These are phyloP conservation scores for Hanseniaspora hatyaiensis DNA, from an alignment of 805 yeast species.

Conservation along the genomic window DNA sequence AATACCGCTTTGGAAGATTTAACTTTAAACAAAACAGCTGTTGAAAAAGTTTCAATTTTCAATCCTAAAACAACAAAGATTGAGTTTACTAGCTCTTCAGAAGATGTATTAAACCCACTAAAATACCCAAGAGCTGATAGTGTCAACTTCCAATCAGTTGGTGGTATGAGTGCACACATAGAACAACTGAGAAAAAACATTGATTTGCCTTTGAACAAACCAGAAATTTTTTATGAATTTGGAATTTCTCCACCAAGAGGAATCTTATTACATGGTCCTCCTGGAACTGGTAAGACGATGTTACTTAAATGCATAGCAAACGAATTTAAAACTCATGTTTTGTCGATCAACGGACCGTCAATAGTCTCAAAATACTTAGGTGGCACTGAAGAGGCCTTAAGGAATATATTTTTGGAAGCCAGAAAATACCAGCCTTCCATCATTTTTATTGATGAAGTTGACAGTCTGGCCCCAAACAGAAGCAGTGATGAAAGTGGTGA, in stretches of 20 bases:
- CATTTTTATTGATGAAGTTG: constrained; percentile 84
- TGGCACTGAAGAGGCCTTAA: constrained; percentile 78
- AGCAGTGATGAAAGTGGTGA: constrained; percentile 80
- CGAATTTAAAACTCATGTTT: constrained; percentile 68
- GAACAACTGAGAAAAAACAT: constrained; percentile 51
- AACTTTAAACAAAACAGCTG: constrained; percentile 29
- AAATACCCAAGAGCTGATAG: constrained; percentile 38
- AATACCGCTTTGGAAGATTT: constrained; percentile 30
- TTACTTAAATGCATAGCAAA: constrained; percentile 69
- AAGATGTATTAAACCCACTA: constrained; percentile 23
- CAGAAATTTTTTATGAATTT: constrained; percentile 65
- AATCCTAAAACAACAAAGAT: constrained; percentile 22
- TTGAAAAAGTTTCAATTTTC: constrained; percentile 38
- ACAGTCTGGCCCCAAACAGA: constrained; percentile 78
- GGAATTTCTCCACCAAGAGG: constrained; percentile 93
- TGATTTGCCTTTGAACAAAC: constrained; percentile 69
- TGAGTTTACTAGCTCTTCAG: neutral
- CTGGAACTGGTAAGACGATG: constrained; percentile 95
- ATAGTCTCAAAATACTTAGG: constrained; percentile 88
- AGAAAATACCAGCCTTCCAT: constrained; percentile 74
- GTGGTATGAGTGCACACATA: constrained; percentile 65
- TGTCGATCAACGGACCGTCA: constrained; percentile 80
- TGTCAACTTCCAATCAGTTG: constrained; percentile 46
- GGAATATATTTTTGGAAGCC: constrained; percentile 79
- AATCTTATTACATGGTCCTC: constrained; percentile 85